A percentile compares a stretch with the other conserved stretches of the same genome.
Conservation (phyloP, 768 basidiomycete species). For the Rhizopogon sp. region DNA sequence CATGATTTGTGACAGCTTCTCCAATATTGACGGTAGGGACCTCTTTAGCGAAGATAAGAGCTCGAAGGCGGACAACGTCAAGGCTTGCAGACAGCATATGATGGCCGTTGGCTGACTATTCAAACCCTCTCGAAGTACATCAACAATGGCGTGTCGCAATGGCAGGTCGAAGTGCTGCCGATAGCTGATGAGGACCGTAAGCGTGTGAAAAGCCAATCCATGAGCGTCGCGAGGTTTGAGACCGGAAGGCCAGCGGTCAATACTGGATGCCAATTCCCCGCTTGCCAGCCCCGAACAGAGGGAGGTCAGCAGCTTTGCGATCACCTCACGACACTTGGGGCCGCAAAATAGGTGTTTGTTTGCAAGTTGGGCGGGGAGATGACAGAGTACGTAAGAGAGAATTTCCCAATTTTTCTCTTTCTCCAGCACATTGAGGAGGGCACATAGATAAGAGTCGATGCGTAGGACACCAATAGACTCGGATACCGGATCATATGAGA, state of each 20-base stretch:
- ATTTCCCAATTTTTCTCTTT: constrained; percentile 88
- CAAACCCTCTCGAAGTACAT: constrained; percentile 66
- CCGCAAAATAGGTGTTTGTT: constrained; percentile 99
- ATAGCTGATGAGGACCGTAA: constrained; percentile 88
- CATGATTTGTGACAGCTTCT: constrained; percentile 91
- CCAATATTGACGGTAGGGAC: constrained; percentile 72
- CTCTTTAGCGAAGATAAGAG: constrained; percentile 77
- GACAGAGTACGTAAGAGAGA: constrained; percentile 85
- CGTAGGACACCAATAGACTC: constrained; percentile 51
- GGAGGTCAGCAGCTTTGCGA: constrained; percentile 57
- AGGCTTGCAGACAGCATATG: constrained; percentile 85
- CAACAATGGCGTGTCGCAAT: constrained; percentile 64
- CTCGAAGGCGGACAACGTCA: constrained; percentile 86
- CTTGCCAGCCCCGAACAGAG: constrained; percentile 64
- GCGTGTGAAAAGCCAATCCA: constrained; percentile 79
- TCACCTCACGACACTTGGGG: constrained; percentile 60
- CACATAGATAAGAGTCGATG: constrained; percentile 66
- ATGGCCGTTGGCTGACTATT: constrained; percentile 70
- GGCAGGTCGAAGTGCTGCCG: constrained; percentile 68
- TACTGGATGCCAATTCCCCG: constrained; percentile 48
- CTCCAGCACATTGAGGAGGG: constrained; percentile 61
- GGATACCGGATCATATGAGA: constrained; percentile 55
- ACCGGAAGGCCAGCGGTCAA: constrained; percentile 55
- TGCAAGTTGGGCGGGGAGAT: constrained; percentile 84
- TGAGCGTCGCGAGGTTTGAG: constrained; percentile 80